Percentiles rank a stretch among this genome's conserved stretches.
These are phyloP conservation scores for Geranium rotundifolium DNA, from an alignment of 345 rosid genomes.

Conservation along the genomic window DNA sequence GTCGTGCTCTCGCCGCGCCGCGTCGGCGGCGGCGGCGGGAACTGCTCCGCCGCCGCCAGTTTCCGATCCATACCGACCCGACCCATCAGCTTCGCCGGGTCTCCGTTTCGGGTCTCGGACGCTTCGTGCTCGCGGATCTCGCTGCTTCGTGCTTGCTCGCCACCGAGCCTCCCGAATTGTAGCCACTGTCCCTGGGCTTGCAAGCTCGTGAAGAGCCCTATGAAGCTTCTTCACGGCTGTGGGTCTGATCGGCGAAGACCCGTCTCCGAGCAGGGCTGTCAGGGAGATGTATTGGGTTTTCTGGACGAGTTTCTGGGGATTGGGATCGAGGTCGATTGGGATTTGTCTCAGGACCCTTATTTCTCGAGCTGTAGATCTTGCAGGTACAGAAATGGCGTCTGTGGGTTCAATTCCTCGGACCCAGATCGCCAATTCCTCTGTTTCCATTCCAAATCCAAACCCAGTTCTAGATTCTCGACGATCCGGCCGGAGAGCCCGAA, in stretches of 20 bases:
- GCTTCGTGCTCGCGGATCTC: constrained; percentile 72
- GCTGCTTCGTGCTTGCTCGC: constrained; percentile 47
- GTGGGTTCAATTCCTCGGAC: constrained; percentile 65
- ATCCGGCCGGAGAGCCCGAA: constrained; percentile 19
- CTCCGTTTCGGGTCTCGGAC: constrained; percentile 64
- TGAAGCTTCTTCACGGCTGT: constrained; percentile 50
- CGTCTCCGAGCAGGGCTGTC: constrained; percentile 51
- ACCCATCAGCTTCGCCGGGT: constrained; percentile 46
- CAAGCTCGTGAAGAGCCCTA: constrained; percentile 40
- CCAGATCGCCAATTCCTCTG: constrained; percentile 48
- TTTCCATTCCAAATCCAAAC: constrained; percentile 24
- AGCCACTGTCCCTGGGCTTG: constrained; percentile 59
- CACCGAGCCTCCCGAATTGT: constrained; percentile 40
- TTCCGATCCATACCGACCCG: constrained; percentile 19
- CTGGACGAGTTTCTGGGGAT: constrained; percentile 40
- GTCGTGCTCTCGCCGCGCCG: constrained; percentile 40
- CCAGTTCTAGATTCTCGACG: constrained; percentile 29
- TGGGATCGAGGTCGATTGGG: too few species aligned
- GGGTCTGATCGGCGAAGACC: constrained; percentile 29
- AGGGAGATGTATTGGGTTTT: constrained; percentile 38
- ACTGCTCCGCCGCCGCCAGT: not conserved
- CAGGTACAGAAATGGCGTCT: constrained; percentile 34
- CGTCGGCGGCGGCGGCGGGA: not conserved
- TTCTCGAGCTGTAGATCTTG: constrained; percentile 50
- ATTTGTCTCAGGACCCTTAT: constrained; percentile 49